phyloP scores from a whole-genome alignment of 2,329 filamentous ascomycete genomes.

The Talaromyces sp. region DNA sequence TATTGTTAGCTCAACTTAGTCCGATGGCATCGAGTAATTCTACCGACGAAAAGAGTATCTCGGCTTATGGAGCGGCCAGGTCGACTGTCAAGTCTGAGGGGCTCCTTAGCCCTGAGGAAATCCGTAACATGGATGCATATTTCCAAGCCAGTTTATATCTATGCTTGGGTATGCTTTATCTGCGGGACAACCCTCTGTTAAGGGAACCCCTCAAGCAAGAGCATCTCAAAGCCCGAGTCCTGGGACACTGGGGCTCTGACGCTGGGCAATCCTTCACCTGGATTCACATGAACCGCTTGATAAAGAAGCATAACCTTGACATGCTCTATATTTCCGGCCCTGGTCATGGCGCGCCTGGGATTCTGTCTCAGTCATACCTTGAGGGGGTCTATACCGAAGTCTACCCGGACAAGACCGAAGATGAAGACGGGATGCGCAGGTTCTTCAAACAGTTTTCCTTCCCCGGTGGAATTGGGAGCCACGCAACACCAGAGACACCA shows the following conservation, averaged over 20 bases:
- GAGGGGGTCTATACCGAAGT: slow-evolving; percentile 74
- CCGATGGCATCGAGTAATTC: slow-evolving; percentile 6
- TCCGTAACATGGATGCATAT: slow-evolving; percentile 65
- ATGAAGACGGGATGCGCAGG: slow-evolving; percentile 62
- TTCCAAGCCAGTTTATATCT: slow-evolving; percentile 72
- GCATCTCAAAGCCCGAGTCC: slow-evolving; percentile 66
- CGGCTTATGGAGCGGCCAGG: slow-evolving; percentile 59
- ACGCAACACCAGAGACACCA: slow-evolving; percentile 73
- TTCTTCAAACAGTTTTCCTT: slow-evolving; percentile 85
- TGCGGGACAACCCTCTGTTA: slow-evolving; percentile 67
- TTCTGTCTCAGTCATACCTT: slow-evolving; percentile 70
- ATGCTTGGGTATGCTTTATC: slow-evolving; percentile 74
- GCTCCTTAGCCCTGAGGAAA: slow-evolving; percentile 60
- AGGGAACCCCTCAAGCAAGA: slow-evolving; percentile 62
- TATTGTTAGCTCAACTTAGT: not conserved
- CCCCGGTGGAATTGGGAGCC: slow-evolving; percentile 70
- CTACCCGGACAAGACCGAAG: slow-evolving; percentile 67
- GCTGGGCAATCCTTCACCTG: slow-evolving; percentile 78
- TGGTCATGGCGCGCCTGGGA: slow-evolving; percentile 70
- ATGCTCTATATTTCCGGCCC: slow-evolving; percentile 70
- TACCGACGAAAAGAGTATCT: slow-evolving; percentile 51
- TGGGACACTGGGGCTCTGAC: slow-evolving; percentile 75
- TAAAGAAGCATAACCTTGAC: slow-evolving; percentile 73
- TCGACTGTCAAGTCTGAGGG: slow-evolving; percentile 55
- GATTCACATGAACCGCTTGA: slow-evolving; percentile 76